Evolutionary conservation across 371 early-diverging fungal species (phyloP), one percentile per base, ranked within the genome.

Genomic region (Rhizopus arrhizus): DNA sequence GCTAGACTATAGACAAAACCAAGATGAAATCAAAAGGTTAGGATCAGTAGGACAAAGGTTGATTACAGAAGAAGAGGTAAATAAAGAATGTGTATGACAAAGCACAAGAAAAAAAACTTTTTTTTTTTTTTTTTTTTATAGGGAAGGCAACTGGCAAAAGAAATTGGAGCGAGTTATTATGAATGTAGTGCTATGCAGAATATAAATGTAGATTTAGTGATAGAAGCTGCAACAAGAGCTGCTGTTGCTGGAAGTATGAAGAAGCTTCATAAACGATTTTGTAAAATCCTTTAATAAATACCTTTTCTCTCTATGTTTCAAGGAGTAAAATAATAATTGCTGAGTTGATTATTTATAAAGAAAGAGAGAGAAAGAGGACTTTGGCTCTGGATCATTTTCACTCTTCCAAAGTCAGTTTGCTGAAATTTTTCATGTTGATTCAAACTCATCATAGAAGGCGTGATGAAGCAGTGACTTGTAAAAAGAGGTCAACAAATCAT

Each of bases 131-230:
- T 28, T 12, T 28, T 16, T 50, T 31, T 16, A 15, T 50, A 81
- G 81, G 81, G 81, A 3, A 76, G 78, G 42, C 62, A 70, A 42
- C 59, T 81, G 40, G 81, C 72, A 35, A 74, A 59, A 56, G 75
- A 81, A 49, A 81, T 81, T 48, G 77, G 77, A 13, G 77, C 81
- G 31, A 76, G 66, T 64, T 81, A 81, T 41, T 75, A 76, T 49
- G 81, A 81, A 56, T 81, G 81, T 56, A 81, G 81, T 62, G 81
- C 81, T 3, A 76, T 67, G 69, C 46, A 57, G 38, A 76, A 78
- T 47, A 66, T 66, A 42, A 68, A 74, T 53, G 78, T 81, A n/a
- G 70, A 71, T 53, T 72, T 72, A 35, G 78, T 78, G 31, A 81
- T 81, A 49, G 66, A 70, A 56, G 73, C 81, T 45, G 81, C 81